Conservation (phyloP, 2,329 filamentous ascomycete genomes). For the Cladosporium sp. region DNA sequence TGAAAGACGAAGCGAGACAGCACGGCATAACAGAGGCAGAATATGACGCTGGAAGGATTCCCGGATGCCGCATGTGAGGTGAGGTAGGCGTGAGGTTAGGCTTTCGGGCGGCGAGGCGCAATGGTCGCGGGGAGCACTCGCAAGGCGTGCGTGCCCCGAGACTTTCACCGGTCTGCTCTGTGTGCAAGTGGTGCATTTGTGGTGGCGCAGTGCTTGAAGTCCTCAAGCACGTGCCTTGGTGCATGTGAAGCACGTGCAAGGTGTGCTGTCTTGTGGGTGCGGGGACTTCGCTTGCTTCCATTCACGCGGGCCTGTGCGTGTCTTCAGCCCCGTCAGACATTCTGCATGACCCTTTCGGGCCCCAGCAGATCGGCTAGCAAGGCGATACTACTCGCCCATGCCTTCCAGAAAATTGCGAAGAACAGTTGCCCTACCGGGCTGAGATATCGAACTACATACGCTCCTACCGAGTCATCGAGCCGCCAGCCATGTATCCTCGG, state of each 20-base stretch:
- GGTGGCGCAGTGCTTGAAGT: not conserved
- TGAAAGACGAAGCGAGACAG: not conserved
- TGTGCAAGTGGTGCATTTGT: not conserved
- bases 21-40: not conserved
- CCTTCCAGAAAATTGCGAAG: not conserved
- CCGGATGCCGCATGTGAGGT: not conserved
- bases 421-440: not conserved
- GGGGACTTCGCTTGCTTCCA: not conserved
- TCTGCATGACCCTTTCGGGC: not conserved
- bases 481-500: not conserved
- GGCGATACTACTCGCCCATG: not conserved
- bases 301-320: not conserved
- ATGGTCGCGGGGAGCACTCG: not conserved
- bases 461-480: not conserved
- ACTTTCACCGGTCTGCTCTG: not conserved
- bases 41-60: slow-evolving; percentile 6
- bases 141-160: not conserved
- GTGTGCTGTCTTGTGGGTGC: not conserved
- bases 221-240: not conserved
- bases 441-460: not conserved
- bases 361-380: not conserved
- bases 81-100: not conserved
- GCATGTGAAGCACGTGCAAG: not conserved
- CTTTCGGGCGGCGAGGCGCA: not conserved
- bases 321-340: not conserved